Evolutionary conservation across 257 asterid species (phyloP).

Genomic region (Plantago elongata): DNA sequence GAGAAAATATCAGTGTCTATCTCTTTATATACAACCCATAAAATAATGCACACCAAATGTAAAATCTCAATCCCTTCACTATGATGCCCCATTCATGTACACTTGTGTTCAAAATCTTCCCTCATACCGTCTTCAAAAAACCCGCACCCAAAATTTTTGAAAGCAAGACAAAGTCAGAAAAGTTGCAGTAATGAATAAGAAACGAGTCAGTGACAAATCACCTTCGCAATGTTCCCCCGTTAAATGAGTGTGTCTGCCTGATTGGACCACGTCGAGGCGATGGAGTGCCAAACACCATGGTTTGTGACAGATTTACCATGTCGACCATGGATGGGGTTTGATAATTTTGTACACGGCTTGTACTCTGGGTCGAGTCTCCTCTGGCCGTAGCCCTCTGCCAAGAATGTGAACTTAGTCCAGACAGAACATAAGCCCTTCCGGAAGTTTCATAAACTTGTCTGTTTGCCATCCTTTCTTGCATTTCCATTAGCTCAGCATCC

Average conservation of each 20-base stretch:
- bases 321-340: slow-evolving; percentile 93
- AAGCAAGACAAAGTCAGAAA: slow-evolving; percentile 6
- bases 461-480: slow-evolving; percentile 84
- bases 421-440: slow-evolving; percentile 84
- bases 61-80: slow-evolving; percentile 17
- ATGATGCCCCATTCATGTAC: slow-evolving; percentile 37
- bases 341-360: slow-evolving; percentile 64
- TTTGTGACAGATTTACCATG: slow-evolving; percentile 82
- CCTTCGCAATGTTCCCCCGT: slow-evolving; percentile 34
- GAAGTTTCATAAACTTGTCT: slow-evolving; percentile 64
- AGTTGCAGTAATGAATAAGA: slow-evolving; percentile 11
- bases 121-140: not conserved
- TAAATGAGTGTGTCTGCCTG: slow-evolving; percentile 42
- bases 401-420: slow-evolving; percentile 92
- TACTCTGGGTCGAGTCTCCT: slow-evolving; percentile 70
- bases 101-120: slow-evolving; percentile 18
- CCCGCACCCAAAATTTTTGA: slow-evolving; percentile 25
- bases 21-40: slow-evolving; percentile 26
- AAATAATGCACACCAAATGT: not conserved
- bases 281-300: slow-evolving; percentile 46
- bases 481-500: slow-evolving; percentile 71
- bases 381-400: slow-evolving; percentile 97
- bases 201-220: slow-evolving; percentile 24
- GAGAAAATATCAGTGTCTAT: slow-evolving; percentile 5
- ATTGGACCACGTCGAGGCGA: slow-evolving; percentile 29